Base-by-base conservation (phyloP, 1,284 basidiomycete genomes). In the Wallemia ichthyophaga region DNA sequence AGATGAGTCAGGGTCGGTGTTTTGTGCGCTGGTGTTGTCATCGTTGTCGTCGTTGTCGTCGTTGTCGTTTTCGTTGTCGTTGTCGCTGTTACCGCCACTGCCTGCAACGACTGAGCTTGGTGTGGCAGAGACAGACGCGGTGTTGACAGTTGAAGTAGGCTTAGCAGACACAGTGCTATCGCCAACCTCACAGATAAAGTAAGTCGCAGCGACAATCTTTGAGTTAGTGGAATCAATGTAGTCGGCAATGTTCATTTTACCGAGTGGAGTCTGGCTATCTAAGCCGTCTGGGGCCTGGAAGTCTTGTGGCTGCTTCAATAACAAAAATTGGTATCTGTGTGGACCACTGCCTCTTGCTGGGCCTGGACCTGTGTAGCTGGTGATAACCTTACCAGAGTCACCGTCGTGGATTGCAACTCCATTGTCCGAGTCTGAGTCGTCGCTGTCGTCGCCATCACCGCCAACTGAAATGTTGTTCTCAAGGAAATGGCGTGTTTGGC, bases 101-200 rank as follows among this genome's bases (percentile, higher is more conserved):
- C 60, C 31, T 13, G 64, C 56, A 19, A 62, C 64, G 28, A 63
- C 56, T 28, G 61, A 56, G 32, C 62, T 59, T 3, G 64, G 59
- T 5, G 62, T 58, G 23, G 64, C 61, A n/a, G 64, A 60, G 33
- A 83, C 72, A 1, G 81, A 82, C 31, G 78, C 74, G 23, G 77
- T 75, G 62, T 77, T 71, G 25, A 84, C 81, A 15, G 80, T 67
- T 26, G 76, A 76, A 31, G 82, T 84, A 21, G 76, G 64, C 27
- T 75, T 69, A 59, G 78, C 67, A 54, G 75, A 71, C 56, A 67
- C 70, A 28, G 77, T 79, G 17, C 75, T 72, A 1, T 73, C 73
- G 54, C 82, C 82, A 65, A 78, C 75, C 67, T 83, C 77, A 63
- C 85, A 83, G 24, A 75, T 78, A 67, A 85, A 77, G 73, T 85